Conservation (phyloP, 306 rosid species). For the Sindora glabra region DNA sequence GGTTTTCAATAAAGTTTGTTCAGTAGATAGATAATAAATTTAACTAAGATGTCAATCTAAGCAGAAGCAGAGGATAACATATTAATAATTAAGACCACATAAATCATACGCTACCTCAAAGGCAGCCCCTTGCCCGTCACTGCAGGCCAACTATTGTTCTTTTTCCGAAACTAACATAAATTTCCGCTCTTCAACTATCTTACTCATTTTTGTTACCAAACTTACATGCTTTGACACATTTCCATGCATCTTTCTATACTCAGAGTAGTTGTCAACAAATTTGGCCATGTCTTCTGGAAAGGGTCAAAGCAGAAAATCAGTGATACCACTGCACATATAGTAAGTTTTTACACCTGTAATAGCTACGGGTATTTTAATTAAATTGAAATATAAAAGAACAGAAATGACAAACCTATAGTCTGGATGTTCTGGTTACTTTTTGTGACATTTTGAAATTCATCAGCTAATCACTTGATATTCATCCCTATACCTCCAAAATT, state of each 20-base stretch:
- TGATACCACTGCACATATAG: neutral
- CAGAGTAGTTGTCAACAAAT: slow-evolving; percentile 92
- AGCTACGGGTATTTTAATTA: neutral
- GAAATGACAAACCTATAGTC: slow-evolving; percentile 71
- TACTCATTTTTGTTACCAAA: slow-evolving; percentile 95
- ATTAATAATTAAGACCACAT: neutral
- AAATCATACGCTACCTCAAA: slow-evolving; percentile 62
- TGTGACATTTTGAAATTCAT: slow-evolving; percentile 86
- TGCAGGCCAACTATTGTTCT: slow-evolving; percentile 96
- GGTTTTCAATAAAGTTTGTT: slow-evolving; percentile 5
- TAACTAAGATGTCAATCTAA: neutral
- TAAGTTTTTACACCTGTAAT: neutral
- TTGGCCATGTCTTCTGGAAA: slow-evolving; percentile 93
- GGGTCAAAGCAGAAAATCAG: slow-evolving; percentile 21
- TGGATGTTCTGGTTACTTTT: slow-evolving; percentile 89
- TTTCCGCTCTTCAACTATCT: slow-evolving; percentile 69
- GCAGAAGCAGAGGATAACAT: slow-evolving; percentile 1
- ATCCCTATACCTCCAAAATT: slow-evolving; percentile 97
- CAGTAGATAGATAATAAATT: neutral
- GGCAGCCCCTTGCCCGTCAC: slow-evolving; percentile 92
- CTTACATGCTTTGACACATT: slow-evolving; percentile 95
- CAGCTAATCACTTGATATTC: slow-evolving; percentile 90
- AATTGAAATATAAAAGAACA: slow-evolving; percentile 2
- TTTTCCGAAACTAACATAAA: slow-evolving; percentile 88
- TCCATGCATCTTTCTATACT: slow-evolving; percentile 93